Percentiles rank a stretch among this genome's conserved stretches.
These are phyloP conservation scores for Aureobasidium melanogenum DNA, from an alignment of 2,329 filamentous ascomycete genomes.

Conservation along the genomic window DNA sequence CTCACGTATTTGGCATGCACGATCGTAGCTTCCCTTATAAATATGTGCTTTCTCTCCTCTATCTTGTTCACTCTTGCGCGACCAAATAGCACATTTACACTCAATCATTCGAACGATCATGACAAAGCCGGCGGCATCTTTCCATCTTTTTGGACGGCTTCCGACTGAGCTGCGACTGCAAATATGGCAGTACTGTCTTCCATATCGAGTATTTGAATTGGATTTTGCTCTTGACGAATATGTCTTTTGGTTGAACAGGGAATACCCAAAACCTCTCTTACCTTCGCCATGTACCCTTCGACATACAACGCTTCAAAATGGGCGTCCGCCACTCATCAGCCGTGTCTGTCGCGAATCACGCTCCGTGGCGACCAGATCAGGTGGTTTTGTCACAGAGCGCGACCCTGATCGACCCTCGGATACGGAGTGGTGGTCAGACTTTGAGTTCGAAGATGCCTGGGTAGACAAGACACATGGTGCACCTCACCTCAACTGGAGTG, in stretches of 20 bases:
- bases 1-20: too few species aligned
- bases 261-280: neutral
- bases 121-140: neutral
- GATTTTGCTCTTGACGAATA: neutral
- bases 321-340: neutral
- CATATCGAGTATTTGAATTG: neutral
- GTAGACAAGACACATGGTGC: neutral
- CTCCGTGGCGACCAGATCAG: neutral
- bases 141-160: neutral
- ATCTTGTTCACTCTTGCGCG: too few species aligned
- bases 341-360: neutral
- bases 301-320: neutral
- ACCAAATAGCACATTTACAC: too few species aligned
- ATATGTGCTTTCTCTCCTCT: too few species aligned
- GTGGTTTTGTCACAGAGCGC: neutral
- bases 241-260: neutral
- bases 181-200: neutral
- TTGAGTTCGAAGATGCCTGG: neutral
- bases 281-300: neutral
- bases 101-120: neutral
- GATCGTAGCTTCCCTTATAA: too few species aligned
- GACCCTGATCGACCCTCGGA: neutral
- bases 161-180: neutral
- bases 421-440: neutral
- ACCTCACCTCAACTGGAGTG: neutral